These are phyloP conservation scores for Helotiales sp. DNA, from an alignment of 2,329 filamentous ascomycete genomes.

Conservation along the genomic window DNA sequence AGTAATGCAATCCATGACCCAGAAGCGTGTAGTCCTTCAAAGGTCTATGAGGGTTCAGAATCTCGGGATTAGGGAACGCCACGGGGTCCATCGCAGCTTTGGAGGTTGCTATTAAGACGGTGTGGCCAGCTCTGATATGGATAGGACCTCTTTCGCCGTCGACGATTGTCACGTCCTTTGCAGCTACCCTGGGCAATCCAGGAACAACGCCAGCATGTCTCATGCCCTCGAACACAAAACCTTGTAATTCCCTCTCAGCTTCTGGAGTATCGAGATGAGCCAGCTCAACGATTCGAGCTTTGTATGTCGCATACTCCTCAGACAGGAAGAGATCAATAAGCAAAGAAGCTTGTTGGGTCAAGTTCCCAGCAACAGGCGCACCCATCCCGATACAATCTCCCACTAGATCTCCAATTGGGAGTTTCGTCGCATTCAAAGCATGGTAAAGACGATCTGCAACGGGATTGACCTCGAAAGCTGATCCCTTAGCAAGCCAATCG, in stretches of 20 bases:
- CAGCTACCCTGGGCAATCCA: constrained; percentile 51
- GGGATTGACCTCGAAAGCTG: constrained; percentile 47
- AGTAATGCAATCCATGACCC: constrained; percentile 42
- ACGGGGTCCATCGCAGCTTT: constrained; percentile 42
- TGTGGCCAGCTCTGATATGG: constrained; percentile 44
- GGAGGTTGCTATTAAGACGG: constrained; percentile 44
- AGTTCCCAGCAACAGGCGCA: constrained; percentile 49
- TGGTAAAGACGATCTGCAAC: constrained; percentile 53
- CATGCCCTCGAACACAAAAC: constrained; percentile 56
- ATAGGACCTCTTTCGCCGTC: constrained; percentile 50
- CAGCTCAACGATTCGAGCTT: constrained; percentile 50
- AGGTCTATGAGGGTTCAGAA: constrained; percentile 43
- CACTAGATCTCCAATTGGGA: constrained; percentile 48
- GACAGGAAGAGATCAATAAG: constrained; percentile 54
- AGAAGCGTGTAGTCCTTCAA: constrained; percentile 41
- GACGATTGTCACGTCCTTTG: constrained; percentile 41
- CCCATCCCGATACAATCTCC: constrained; percentile 51
- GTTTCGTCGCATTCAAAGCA: constrained; percentile 45
- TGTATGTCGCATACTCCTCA: constrained; percentile 50
- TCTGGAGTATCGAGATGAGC: constrained; percentile 43
- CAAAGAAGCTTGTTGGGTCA: constrained; percentile 53
- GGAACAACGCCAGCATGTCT: constrained; percentile 52
- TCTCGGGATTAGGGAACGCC: constrained; percentile 42
- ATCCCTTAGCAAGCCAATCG: constrained; percentile 49
- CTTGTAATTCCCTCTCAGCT: constrained; percentile 48